Base-by-base conservation (phyloP, 1,139 yeast species). In the Scheffersomyces quercinus region DNA sequence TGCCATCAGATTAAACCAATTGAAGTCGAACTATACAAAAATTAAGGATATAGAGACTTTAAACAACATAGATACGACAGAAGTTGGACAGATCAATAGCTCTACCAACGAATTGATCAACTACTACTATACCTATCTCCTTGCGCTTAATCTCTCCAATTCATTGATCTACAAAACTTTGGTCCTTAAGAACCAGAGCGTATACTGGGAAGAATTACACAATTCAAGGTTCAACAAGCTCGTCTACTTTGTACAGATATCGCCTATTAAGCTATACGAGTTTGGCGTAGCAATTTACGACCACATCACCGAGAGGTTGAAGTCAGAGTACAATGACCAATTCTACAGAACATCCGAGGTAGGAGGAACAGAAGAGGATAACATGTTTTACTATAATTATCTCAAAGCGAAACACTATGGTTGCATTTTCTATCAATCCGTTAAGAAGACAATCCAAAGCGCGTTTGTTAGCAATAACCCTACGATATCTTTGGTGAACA, bases 81-180 rank as follows among this genome's bases (percentile, higher is more conserved):
- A 39, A 3, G 35, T 36, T 10, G 35, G 14, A 5, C 12, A 32
- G 13, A 50, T 43, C 35, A 48, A 37, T 28, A 35, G 35, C 13
- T 32, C 50, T 5, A 41, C 52, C 29, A 40, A 42, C 24, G 48
- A 52, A 14, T 54, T 65, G 40, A 55, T 67, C 29, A 58, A 63
- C 43, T 52, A 59, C 28, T 67, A 67, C 40, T 48, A 60, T 28
- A 40, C 56, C 4, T 52, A 69, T 32, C 49, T 69, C 20, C 52
- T 64, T 3, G 56, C 59, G 39, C 57, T 63, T 34, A 60, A 62
- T 31, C 48, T 68, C 38, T 64, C 77, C 36, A 68, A 67, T 47
- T 50, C 64, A 6, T 52, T 72, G 29, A 68, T 73, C 38, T 67
- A 62, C 51, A 65, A 67, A 45, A 68, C 77, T 0, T 55, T 73